A percentile compares a stretch with the other conserved stretches of the same genome.
Conservation (phyloP, 2,329 filamentous ascomycete species). For the Myrmaecium sp. region DNA sequence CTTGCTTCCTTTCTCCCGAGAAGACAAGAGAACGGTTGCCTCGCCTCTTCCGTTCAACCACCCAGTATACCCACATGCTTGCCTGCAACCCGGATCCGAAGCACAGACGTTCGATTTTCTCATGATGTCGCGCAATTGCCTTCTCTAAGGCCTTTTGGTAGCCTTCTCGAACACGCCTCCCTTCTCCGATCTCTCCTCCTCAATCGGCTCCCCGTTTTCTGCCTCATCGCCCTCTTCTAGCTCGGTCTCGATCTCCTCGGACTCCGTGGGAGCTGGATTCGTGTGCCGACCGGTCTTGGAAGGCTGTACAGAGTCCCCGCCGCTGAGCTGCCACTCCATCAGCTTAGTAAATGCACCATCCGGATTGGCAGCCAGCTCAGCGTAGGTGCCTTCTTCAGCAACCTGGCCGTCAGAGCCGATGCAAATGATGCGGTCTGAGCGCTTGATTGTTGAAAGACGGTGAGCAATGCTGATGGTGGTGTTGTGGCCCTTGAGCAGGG, state of each 20-base stretch:
- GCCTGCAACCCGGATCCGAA: too few species aligned
- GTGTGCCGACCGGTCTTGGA: conserved; percentile 10
- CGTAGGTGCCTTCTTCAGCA: conserved; percentile 77
- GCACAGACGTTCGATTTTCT: too few species aligned
- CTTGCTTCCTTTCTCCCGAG: too few species aligned
- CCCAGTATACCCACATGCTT: too few species aligned
- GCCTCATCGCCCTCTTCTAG: conserved; percentile 18
- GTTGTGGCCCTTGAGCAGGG: conserved; percentile 68
- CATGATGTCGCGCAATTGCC: too few species aligned
- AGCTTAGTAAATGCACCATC: conserved; percentile 81
- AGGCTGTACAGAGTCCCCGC: conserved; percentile 40
- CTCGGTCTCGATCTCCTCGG: conserved; percentile 33
- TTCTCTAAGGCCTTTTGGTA: too few species aligned
- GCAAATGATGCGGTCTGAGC: conserved; percentile 87
- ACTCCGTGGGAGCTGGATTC: conserved; percentile 25
- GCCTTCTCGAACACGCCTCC: too few species aligned
- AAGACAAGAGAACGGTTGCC: too few species aligned
- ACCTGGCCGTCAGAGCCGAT: conserved; percentile 74
- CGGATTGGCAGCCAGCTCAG: conserved; percentile 52
- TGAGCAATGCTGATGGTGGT: conserved; percentile 98
- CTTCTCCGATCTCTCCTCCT: conserved; percentile 11
- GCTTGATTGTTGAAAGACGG: conserved; percentile 87
- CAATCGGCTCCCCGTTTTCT: conserved; percentile 19
- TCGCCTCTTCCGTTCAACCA: too few species aligned
- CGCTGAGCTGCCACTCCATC: conserved; percentile 98